These are phyloP conservation scores for Macrolepiota dolichaula DNA, from an alignment of 768 basidiomycete species.

Conservation along the genomic window DNA sequence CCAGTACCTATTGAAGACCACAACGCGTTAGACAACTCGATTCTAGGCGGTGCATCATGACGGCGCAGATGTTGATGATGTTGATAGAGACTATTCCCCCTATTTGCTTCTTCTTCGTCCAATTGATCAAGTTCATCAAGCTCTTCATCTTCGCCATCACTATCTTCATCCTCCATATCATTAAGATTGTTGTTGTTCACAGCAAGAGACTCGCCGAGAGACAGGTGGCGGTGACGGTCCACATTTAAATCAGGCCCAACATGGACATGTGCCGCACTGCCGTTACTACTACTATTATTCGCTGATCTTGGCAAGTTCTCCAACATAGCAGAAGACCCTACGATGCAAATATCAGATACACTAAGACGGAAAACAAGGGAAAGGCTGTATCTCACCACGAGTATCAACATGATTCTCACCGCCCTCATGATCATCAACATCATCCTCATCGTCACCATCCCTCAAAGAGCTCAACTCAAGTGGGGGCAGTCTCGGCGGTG, in stretches of 20 bases:
- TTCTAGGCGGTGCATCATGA: slow-evolving; percentile 1
- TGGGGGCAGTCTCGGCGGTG: slow-evolving; percentile 11
- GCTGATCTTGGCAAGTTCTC: too few relatives aligned
- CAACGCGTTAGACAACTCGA: slow-evolving; percentile 3
- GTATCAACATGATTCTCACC: neutral
- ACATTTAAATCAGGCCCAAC: too few relatives aligned
- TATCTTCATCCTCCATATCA: neutral
- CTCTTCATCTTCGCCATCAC: neutral
- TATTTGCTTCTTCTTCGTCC: neutral
- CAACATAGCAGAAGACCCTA: too few relatives aligned
- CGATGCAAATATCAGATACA: neutral
- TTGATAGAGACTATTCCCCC: neutral
- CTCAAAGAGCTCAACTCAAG: slow-evolving; percentile 3
- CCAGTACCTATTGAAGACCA: slow-evolving; percentile 5
- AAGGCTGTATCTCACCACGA: neutral
- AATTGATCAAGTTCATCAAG: neutral
- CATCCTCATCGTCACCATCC: neutral
- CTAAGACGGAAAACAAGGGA: neutral
- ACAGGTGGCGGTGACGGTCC: too few relatives aligned
- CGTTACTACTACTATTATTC: too few relatives aligned
- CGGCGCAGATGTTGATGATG: neutral
- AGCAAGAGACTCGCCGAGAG: neutral
- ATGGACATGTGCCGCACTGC: too few relatives aligned
- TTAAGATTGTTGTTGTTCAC: neutral
- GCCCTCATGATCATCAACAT: neutral